Evolutionary conservation across 2,329 filamentous ascomycete species (phyloP).

Genomic region (Diaporthe sp.): DNA sequence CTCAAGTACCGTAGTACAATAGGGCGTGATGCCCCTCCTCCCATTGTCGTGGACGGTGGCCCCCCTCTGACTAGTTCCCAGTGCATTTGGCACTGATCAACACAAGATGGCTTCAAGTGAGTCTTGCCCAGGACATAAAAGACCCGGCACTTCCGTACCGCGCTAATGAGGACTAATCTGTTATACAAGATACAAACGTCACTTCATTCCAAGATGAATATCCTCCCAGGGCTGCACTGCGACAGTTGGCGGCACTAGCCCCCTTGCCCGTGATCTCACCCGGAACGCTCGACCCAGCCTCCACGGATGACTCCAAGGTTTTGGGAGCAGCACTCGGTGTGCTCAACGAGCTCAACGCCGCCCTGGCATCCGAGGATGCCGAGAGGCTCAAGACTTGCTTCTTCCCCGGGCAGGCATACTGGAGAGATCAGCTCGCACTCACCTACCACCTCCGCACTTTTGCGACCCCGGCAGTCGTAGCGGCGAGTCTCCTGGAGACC

Average conservation of each 20-base stretch:
- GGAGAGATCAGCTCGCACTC: conserved; percentile 53
- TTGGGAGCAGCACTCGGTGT: conserved; percentile 31
- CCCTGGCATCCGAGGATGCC: conserved; percentile 43
- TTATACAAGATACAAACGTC: neutral
- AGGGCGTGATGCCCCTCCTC: neutral
- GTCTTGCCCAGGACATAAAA: neutral
- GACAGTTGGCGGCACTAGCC: neutral
- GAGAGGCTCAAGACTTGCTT: conserved; percentile 48
- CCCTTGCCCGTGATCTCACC: conserved; percentile 11
- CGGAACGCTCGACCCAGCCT: conserved; percentile 29
- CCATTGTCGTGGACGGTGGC: neutral
- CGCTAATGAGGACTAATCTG: neutral
- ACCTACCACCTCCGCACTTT: conserved; percentile 56
- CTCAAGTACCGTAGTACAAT: no score
- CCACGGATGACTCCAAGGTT: conserved; percentile 33
- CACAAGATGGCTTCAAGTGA: neutral
- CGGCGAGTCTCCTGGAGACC: conserved; percentile 24
- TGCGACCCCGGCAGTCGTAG: conserved; percentile 41
- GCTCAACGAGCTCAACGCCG: conserved; percentile 44
- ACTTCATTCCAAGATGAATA: neutral
- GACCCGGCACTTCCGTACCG: no score
- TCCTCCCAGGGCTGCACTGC: conserved; percentile 28
- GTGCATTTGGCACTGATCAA: neutral
- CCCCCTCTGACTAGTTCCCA: neutral
- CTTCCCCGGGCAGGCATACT: conserved; percentile 51